Evolutionary conservation across 768 basidiomycete species (phyloP).

Genomic region (Asterophora lycoperdoides): DNA sequence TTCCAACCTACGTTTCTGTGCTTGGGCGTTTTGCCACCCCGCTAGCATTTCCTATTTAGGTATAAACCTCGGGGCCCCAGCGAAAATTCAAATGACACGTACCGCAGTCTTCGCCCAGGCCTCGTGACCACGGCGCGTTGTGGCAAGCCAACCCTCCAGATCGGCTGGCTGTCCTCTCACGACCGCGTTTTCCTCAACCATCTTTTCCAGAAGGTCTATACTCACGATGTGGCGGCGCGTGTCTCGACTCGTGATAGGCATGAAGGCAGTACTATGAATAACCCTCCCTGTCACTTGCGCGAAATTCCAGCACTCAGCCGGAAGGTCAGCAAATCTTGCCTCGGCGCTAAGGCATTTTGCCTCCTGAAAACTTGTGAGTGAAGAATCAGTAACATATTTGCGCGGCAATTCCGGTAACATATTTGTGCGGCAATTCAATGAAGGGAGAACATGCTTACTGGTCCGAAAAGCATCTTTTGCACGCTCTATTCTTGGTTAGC

Average conservation of each 20-base stretch:
- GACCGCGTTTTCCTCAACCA: conserved; percentile 23
- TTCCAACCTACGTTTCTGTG: conserved; percentile 31
- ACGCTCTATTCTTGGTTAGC: conserved; percentile 18
- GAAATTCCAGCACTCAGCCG: conserved; percentile 15
- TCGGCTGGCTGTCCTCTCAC: conserved; percentile 18
- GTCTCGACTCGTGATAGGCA: conserved; percentile 20
- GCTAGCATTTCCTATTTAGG: conserved; percentile 23
- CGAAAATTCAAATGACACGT: not conserved
- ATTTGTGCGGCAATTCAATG: too few species aligned
- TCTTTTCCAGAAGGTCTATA: conserved; percentile 14
- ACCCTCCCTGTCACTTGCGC: conserved; percentile 16
- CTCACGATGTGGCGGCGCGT: conserved; percentile 14
- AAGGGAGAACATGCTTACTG: conserved; percentile 16
- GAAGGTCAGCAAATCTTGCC: conserved; percentile 9
- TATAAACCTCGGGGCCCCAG: conserved; percentile 1
- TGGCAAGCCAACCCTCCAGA: conserved; percentile 25
- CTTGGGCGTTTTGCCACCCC: conserved; percentile 29
- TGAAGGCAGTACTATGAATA: conserved; percentile 17
- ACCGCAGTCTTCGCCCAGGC: conserved; percentile 26
- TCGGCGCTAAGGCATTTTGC: conserved; percentile 8
- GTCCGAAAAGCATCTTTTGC: conserved; percentile 17
- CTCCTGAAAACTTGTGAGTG: conserved; percentile 15
- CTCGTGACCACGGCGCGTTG: conserved; percentile 27
- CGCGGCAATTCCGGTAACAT: too few species aligned
- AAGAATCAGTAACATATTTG: not conserved